These are phyloP conservation scores for Salix dunnii DNA, from an alignment of 345 rosid genomes.

Conservation along the genomic window DNA sequence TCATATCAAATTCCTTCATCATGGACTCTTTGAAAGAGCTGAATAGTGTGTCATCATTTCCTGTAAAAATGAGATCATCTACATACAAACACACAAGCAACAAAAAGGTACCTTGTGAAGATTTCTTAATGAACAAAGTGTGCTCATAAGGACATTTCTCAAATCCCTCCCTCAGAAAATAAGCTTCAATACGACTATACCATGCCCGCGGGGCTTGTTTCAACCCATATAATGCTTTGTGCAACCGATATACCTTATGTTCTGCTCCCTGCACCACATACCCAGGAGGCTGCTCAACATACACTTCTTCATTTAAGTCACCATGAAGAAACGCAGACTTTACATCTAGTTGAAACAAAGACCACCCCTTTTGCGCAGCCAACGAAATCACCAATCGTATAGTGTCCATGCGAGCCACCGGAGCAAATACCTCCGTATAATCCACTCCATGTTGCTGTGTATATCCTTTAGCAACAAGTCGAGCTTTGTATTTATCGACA, in stretches of 20 bases:
- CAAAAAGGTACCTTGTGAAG: background rate
- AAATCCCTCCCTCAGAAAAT: background rate
- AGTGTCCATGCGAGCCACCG: background rate
- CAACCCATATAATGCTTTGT: background rate
- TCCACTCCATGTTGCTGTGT: background rate
- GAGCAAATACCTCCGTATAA: background rate
- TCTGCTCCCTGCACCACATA: background rate
- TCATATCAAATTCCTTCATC: background rate
- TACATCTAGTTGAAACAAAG: background rate
- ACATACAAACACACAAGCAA: background rate
- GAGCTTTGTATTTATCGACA: background rate
- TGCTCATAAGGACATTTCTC: background rate
- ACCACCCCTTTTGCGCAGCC: background rate
- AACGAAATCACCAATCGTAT: background rate
- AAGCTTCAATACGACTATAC: background rate
- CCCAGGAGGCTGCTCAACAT: conserved; percentile 8
- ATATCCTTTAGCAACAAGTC: too few relatives aligned
- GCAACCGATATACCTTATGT: background rate
- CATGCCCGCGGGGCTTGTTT: background rate
- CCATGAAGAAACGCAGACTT: background rate
- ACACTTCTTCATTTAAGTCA: conserved; percentile 2
- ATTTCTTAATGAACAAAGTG: background rate
- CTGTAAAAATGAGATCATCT: background rate
- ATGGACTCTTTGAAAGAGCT: background rate
- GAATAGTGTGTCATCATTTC: background rate